Conservation (phyloP, 768 basidiomycete species). For the Megacollybia marginata region DNA sequence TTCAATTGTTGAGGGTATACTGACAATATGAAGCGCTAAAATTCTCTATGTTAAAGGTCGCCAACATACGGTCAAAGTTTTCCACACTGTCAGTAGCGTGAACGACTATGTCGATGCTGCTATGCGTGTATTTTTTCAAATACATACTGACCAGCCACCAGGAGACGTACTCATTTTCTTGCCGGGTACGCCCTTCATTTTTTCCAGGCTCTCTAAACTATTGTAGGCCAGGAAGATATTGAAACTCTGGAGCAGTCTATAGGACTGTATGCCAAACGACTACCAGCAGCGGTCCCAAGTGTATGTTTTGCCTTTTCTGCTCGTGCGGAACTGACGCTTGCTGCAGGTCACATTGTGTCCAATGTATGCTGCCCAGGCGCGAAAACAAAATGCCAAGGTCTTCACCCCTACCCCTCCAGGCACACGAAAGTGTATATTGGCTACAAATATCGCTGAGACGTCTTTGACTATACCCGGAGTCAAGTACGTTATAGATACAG, state of each 20-base stretch:
- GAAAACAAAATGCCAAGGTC: constrained; percentile 68
- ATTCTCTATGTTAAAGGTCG: constrained; percentile 90
- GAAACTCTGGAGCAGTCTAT: constrained; percentile 79
- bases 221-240: constrained; percentile 92
- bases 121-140: constrained; percentile 89
- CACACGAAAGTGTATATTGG: constrained; percentile 85
- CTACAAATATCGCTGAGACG: constrained; percentile 98
- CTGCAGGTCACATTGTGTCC: constrained; percentile 65
- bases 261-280: constrained; percentile 54
- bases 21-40: constrained; percentile 51
- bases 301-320: constrained; percentile 25
- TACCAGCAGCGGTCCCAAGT: constrained; percentile 49
- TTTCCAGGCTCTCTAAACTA: not conserved
- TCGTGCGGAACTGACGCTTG: constrained; percentile 1
- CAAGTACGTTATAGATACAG: constrained; percentile 92
- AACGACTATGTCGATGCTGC: constrained; percentile 85
- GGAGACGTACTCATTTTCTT: constrained; percentile 95
- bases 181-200: constrained; percentile 45
- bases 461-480: constrained; percentile 96
- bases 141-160: constrained; percentile 70
- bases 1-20: not conserved
- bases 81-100: constrained; percentile 67
- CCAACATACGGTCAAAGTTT: constrained; percentile 84
- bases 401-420: constrained; percentile 61
- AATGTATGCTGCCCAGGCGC: constrained; percentile 83